Evolutionary conservation across 1,284 basidiomycete species (phyloP), one percentile per base, ranked within the genome.

Genomic region (Malassezia nana): DNA sequence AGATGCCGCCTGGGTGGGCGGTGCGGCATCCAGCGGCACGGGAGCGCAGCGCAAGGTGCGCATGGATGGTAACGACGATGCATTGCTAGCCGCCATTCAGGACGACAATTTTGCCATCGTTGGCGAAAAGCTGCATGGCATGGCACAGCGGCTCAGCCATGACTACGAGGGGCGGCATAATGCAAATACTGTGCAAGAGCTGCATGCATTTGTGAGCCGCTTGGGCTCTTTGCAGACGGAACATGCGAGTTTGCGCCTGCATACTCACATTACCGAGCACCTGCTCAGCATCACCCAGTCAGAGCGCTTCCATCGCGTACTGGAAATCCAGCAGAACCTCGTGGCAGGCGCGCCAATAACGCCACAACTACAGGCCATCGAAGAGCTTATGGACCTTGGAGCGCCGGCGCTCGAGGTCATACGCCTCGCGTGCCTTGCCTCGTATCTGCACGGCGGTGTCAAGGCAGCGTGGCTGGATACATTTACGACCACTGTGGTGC

Each of bases 311-410:
- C 89, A 89, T 75, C 85, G 84, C 68, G 85, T 84, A 18, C 79
- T 99, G 9, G 92, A 98, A 77, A 86, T 94, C 16, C 92, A 98
- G 72, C 94, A 98, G 75, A 96, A 96, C 74, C 79, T 95, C 25
- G 81, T 98, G 13, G 88, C 90, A 0, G 67, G 67, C 0, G 33
- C 64, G 5, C 65, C 68, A 15, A 20, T 66, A 38, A 15, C 50
- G 6, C 58, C 53, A 38, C 69, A 70, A 44, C 61, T 68, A 22
- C 29, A 42, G 24, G 64, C 59, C 15, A 65, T 72, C 28, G 69
- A 70, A 29, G 65, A 66, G n/a, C 62, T 72, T 38, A 50, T 72
- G 30, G 57, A 58, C 24, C 52, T 62, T n/a, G 58, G 66, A 44
- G 51, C 62, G 12, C 64, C 66, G 12, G 25, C 64, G 26, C 41